Evolutionary conservation across 768 basidiomycete species (phyloP).

Genomic region (Tylopilus balloui): DNA sequence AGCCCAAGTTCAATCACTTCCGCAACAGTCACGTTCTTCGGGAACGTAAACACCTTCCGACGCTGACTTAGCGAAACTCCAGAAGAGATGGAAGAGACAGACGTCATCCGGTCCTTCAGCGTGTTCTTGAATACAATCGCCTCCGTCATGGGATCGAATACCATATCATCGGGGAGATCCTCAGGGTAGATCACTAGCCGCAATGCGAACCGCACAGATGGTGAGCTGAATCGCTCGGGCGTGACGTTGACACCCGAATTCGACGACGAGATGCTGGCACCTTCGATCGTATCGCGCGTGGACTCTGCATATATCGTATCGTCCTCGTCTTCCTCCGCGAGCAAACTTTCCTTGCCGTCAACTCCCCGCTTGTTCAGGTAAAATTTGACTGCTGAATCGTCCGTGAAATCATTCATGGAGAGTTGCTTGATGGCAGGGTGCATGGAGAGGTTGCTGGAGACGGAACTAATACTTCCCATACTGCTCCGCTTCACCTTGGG

Average conservation of each 20-base stretch:
- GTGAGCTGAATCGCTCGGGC: constrained; percentile 75
- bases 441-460: constrained; percentile 87
- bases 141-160: constrained; percentile 88
- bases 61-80: constrained; percentile 58
- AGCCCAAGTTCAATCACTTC: constrained; percentile 92
- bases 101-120: constrained; percentile 50
- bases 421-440: constrained; percentile 94
- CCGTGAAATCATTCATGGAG: constrained; percentile 96
- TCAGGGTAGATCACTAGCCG: constrained; percentile 84
- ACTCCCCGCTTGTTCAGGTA: constrained; percentile 72
- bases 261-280: constrained; percentile 16
- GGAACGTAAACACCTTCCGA: constrained; percentile 84
- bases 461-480: constrained; percentile 90
- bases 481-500: constrained; percentile 91
- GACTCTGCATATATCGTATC: constrained; percentile 38
- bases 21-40: constrained; percentile 92
- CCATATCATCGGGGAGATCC: constrained; percentile 92
- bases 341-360: constrained; percentile 42
- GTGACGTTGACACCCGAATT: constrained; percentile 42
- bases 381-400: constrained; percentile 95
- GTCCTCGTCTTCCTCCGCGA: constrained; percentile 43
- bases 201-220: constrained; percentile 78
- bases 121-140: constrained; percentile 87
- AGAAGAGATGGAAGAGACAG: constrained; percentile 41
- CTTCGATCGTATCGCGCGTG: constrained; percentile 29